Base-by-base conservation (phyloP, 768 basidiomycete species). In the Calocera viscosa region DNA sequence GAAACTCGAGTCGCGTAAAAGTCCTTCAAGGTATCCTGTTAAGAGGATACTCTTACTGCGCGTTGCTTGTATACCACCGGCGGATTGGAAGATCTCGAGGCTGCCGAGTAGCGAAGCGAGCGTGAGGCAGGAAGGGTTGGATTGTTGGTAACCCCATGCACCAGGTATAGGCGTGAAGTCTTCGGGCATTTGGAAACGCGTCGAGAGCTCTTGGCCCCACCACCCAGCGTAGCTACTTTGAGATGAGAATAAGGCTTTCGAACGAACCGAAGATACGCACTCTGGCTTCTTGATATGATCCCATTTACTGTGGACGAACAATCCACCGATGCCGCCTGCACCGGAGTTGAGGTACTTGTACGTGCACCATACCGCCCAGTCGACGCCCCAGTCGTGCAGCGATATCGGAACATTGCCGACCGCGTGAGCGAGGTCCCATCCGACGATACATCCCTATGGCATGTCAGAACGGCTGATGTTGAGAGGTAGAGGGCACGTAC, bases 261-360 rank as follows among this genome's bases (percentile, higher is more conserved):
- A 65, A 70, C 22, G 63, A 69, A 60, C 10, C 38, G 24, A 38
- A 7, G 17, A 26, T 64, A 63, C 53, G 43, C 75, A 90, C 89
- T 83, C 87, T 64, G 89, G 88, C 66, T 77, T 73, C 72, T 84
- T 77, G 47, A 74, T 77, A 60, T 81, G 78, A 70, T 88, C 81
- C 90, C 90, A 92, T 75, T 84, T 88, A 67, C 88, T 84, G 73
- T 96, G 92, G 11, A 95, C 80, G 73, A 86, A 99, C 67, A 94
- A 80, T 3, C 94, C 95, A n/a, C 85, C 96, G 67, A 98, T 94
- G n/a, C 89, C 92, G 24, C 95, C 95, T 12, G 96, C 94, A 3
- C 95, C 92, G 19, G 94, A 89, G 78, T 97, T 98, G 68, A 97
- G 83, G 75, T 97, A 99, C 78, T 91, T 98, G 83, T 98, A 99